Evolutionary conservation across 108 stramenopile species (phyloP), one percentile per base, ranked within the genome.

Genomic region (Chaetoceros tenuissimus): DNA sequence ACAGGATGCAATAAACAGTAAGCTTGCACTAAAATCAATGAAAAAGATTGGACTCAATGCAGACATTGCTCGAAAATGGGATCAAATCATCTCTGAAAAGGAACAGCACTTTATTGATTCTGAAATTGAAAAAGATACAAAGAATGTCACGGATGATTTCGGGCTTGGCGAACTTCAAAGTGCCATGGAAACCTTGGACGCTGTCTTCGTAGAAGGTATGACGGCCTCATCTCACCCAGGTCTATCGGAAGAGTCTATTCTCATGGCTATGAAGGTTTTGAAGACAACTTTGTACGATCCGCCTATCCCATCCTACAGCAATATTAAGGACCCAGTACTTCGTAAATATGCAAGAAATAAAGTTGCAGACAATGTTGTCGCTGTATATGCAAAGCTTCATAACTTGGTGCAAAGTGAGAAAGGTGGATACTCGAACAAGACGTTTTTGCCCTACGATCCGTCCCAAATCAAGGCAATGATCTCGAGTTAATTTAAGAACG

Each of bases 201-300:
- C 55, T 21, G 78, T 78, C 17, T 69, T 62, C 19, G 79, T 79
- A 31, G 88, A 86, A 31, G 88, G 75, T 28, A 75, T 76, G 80
- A 67, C 71, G 2, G 83, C 87, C 78, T 66, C 82, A 19, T 68
- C 82, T 3, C 72, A 86, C 61, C 90, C 90, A 19, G 90, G 90
- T n/a, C 54, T 92, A 19, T 66, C 79, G 18, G 67, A 62, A 30
- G 71, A 73, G 18, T 73, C 83, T 3, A 67, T 84, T 17, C 72
- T 84, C 34, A 56, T 24, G 1, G 76, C 80, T 24, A 82, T 86
- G 73, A 81, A 81, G 30, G 75, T 85, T 24, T 92, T 92, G 59
- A 84, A 88, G 46, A 64, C 81, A 0, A 86, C 87, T 1, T 66
- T 92, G 25, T 92, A 76, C 51, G 79, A 84, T 18, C 86, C 90